These are phyloP conservation scores for Chalciporus piperatus DNA, from an alignment of 768 basidiomycete species.

Conservation along the genomic window DNA sequence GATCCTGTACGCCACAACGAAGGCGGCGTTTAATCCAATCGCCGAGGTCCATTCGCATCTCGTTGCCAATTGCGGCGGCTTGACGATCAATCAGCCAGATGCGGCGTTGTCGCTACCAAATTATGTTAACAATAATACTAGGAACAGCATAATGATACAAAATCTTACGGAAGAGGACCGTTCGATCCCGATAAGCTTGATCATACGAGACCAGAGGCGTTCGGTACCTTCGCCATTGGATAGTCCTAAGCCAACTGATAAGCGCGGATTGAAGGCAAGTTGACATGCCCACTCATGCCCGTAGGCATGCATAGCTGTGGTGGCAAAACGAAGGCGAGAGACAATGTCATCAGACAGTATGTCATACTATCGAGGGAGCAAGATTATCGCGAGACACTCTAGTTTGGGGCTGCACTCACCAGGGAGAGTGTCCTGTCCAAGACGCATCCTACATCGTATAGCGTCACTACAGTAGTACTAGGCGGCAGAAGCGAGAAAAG, in stretches of 20 bases:
- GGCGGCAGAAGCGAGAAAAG: not conserved
- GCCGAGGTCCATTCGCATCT: constrained; percentile 11
- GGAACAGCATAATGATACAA: not conserved
- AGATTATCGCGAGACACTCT: not conserved
- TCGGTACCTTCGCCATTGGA: constrained; percentile 24
- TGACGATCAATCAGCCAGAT: constrained; percentile 37
- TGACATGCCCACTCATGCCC: too few species aligned
- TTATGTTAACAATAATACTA: not conserved
- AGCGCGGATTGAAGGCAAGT: not conserved
- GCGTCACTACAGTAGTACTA: not conserved
- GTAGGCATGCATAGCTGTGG: too few species aligned
- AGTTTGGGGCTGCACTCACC: not conserved
- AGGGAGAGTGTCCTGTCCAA: not conserved
- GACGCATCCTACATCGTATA: too few species aligned
- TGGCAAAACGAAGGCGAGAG: not conserved
- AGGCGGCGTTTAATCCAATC: constrained; percentile 30
- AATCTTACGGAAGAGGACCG: constrained; percentile 31
- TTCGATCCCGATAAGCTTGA: constrained; percentile 34
- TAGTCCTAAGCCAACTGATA: not conserved
- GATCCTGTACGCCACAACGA: constrained; percentile 10
- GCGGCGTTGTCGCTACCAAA: constrained; percentile 22
- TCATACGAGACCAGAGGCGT: constrained; percentile 33
- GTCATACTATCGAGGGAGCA: not conserved
- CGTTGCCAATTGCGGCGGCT: not conserved
- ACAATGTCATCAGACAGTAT: not conserved